Conservation (phyloP, 2,329 filamentous ascomycete species). For the Cytospora paraplurivora region DNA sequence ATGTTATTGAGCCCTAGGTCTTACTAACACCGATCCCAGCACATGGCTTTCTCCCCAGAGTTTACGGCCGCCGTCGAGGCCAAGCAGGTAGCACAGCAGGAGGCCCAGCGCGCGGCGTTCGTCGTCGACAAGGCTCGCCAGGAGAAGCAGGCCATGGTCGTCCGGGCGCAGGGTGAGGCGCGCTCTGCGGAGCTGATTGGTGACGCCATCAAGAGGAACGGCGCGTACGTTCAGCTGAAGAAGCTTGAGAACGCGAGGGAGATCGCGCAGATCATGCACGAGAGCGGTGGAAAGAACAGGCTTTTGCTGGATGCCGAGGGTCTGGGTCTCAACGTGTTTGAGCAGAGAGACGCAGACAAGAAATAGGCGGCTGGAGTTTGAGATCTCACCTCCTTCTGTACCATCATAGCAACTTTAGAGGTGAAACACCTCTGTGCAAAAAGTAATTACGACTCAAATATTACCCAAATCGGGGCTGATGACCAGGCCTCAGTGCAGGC, state of each 20-base stretch:
- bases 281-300: slow-evolving; percentile 85
- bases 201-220: slow-evolving; percentile 99
- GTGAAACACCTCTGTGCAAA: slow-evolving; percentile 21
- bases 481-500: not conserved
- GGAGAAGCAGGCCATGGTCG: slow-evolving; percentile 99
- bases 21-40: slow-evolving; percentile 46
- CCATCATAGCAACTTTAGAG: slow-evolving; percentile 3
- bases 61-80: slow-evolving; percentile 74
- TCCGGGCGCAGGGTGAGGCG: slow-evolving; percentile 98
- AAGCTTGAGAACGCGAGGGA: slow-evolving; percentile 95
- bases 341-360: slow-evolving; percentile 48
- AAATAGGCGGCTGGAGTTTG: slow-evolving; percentile 41
- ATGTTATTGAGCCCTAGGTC: not conserved
- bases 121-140: slow-evolving; percentile 98
- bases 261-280: slow-evolving; percentile 87
- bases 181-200: slow-evolving; percentile 97
- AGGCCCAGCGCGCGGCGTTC: slow-evolving; percentile 95
- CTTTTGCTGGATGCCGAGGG: slow-evolving; percentile 90
- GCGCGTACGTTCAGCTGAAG: slow-evolving; percentile 93
- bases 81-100: slow-evolving; percentile 80
- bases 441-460: slow-evolving; percentile 25
- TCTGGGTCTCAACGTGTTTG: slow-evolving; percentile 84
- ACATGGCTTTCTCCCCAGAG: slow-evolving; percentile 72
- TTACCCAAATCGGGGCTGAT: slow-evolving; percentile 23
- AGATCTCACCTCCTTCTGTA: slow-evolving; percentile 20